phyloP scores from a whole-genome alignment of 441 rosid genomes.

The Dalechampia spathulata region DNA sequence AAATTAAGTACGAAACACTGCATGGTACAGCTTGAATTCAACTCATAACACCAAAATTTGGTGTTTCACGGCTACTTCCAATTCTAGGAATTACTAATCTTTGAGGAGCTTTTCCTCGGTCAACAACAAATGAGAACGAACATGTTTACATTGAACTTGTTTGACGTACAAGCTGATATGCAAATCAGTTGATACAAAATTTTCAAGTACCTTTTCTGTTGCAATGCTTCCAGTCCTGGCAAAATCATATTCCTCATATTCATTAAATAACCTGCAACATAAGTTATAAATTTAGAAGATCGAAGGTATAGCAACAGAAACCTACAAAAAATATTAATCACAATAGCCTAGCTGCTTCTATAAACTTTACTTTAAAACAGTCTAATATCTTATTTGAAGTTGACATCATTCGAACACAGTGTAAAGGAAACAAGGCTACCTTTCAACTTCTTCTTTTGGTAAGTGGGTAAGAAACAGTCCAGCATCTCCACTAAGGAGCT shows the following conservation, averaged over 20 bases:
- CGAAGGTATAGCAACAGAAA: too few relatives aligned
- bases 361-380: too few relatives aligned
- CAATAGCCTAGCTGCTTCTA: too few relatives aligned
- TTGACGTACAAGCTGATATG: neutral
- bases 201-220: conserved; percentile 50
- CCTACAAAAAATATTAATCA: too few relatives aligned
- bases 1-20: too few relatives aligned
- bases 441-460: conserved; percentile 82
- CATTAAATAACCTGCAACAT: conserved; percentile 59
- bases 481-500: conserved; percentile 79
- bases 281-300: neutral
- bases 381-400: neutral
- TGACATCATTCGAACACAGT: neutral
- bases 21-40: neutral
- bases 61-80: neutral
- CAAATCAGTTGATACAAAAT: neutral
- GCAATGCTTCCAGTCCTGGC: conserved; percentile 82
- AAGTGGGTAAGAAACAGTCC: conserved; percentile 78
- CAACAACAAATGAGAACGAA: neutral
- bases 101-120: neutral
- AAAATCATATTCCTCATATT: conserved; percentile 77
- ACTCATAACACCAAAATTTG: neutral
- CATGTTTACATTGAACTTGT: neutral
- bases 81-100: neutral
- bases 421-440: conserved; percentile 33